phyloP scores from a whole-genome alignment of 2,329 filamentous ascomycete genomes.

The Colletotrichum echinochloae region DNA sequence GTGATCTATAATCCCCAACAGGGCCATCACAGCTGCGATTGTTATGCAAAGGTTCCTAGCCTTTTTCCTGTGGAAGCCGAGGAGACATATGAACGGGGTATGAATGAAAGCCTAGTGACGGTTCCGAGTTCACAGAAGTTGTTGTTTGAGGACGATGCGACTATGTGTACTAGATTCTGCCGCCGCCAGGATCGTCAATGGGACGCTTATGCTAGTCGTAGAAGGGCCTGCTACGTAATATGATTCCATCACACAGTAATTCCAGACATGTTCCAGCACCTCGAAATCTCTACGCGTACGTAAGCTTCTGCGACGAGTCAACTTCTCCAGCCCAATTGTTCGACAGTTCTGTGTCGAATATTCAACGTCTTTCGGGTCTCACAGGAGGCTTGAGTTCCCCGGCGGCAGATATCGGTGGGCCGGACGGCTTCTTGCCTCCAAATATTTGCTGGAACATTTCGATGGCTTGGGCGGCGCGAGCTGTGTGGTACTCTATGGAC shows the following conservation, averaged over 20 bases:
- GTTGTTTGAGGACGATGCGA: not conserved
- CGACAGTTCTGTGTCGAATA: too few species aligned
- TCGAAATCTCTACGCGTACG: not conserved
- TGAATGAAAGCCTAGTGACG: not conserved
- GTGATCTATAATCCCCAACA: not conserved
- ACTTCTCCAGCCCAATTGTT: too few species aligned
- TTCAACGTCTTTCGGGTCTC: not conserved
- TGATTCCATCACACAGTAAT: not conserved
- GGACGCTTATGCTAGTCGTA: not conserved
- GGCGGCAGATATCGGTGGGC: not conserved
- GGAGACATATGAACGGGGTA: not conserved
- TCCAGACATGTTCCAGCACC: not conserved
- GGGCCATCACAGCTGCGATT: not conserved
- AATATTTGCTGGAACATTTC: constrained; percentile 23
- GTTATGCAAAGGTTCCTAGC: not conserved
- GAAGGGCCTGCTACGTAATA: too few species aligned
- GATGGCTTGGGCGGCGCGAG: constrained; percentile 12
- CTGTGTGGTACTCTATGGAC: constrained; percentile 22
- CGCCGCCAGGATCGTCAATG: not conserved
- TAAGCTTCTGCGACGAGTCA: not conserved
- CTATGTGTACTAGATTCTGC: too few species aligned
- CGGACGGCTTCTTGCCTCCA: not conserved
- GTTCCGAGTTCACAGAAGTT: not conserved
- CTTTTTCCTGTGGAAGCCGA: not conserved
- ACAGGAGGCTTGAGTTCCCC: not conserved